Base-by-base conservation (phyloP, 1,284 basidiomycete species). In the Apiotrichum domesticum region DNA sequence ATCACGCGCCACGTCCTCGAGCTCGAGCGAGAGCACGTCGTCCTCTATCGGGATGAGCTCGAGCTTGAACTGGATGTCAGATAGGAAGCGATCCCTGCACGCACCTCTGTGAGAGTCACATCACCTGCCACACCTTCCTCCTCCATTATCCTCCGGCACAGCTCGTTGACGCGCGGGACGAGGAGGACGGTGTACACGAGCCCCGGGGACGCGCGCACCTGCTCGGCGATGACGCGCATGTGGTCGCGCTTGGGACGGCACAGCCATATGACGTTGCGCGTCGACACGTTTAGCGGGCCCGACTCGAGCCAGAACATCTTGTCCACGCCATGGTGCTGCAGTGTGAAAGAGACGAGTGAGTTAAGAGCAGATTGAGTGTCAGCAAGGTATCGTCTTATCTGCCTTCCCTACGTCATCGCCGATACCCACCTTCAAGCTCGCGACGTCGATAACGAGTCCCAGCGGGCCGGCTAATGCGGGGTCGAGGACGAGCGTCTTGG, bases 251-350 rank as follows among this genome's bases (percentile, higher is more conserved):
- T 83, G 2, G 96, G 92, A 34, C 93, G 83, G 73, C 90, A 96
- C 14, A 99, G 83, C 78, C 96, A 99, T 21, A 99, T 84, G 59
- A 98, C 85, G 64, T 93, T 95, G 35, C 88, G 84, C 3, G 94
- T 93, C 3, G 84, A 83, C 1, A 90, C 88, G 44, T 85, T 84
- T 54, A 96, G 77, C 9, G 89, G 86, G 34, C 91, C 92, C 7
- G 85, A 72, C 75, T 98, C 96, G 33, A 98, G 84, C 96, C 96
- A 99, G 77, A 96, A 97, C 88, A 99, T 95, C 80, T 96, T 96
- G 78, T 98, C 95, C 4, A 98, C 93, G 4, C 92, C 94, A 83
- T 98, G 94, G 73, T 97, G 90, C 88, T 97, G 66, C 2, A 14
- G 3, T 10, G 4, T 11, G 32, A 45, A 45, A 42, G 37, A 39